Conservation (phyloP, 176 grass and related monocot species). For the Cenchrus purpureus region DNA sequence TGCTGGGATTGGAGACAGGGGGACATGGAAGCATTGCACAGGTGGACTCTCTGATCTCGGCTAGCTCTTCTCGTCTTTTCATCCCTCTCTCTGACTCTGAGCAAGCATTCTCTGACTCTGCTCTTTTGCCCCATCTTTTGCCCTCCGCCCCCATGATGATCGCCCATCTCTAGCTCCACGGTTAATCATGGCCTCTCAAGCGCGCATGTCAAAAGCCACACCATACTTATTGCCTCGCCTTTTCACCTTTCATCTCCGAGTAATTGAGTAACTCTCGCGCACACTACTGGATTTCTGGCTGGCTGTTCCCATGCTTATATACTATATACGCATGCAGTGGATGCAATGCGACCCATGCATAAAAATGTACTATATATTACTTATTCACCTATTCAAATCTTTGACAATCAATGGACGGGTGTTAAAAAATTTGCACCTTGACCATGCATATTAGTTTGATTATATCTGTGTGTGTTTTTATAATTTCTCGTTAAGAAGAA, state of each 20-base stretch:
- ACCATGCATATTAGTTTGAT: background rate
- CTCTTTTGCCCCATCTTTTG: slow-evolving; percentile 32
- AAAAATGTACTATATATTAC: too few species aligned
- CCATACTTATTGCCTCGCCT: slow-evolving; percentile 12
- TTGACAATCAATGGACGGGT: background rate
- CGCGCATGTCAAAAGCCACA: slow-evolving; percentile 62
- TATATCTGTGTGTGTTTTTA: background rate
- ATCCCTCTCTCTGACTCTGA: background rate
- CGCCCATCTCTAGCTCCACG: background rate
- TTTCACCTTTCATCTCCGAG: slow-evolving; percentile 25
- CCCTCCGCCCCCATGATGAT: slow-evolving; percentile 28
- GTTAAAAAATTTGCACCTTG: too few species aligned
- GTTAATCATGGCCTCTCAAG: slow-evolving; percentile 57
- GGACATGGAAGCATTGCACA: slow-evolving; percentile 28
- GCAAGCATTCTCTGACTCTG: slow-evolving; percentile 19
- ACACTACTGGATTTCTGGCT: background rate
- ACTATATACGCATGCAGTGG: background rate
- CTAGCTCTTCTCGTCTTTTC: slow-evolving; percentile 31
- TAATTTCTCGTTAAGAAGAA: too few species aligned
- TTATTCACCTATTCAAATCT: too few species aligned
- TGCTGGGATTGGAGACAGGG: background rate
- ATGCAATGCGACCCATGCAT: background rate
- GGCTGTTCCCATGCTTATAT: background rate
- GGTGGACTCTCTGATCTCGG: slow-evolving; percentile 16
- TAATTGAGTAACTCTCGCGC: slow-evolving; percentile 28